Evolutionary conservation across 208 protist species (phyloP).

Genomic region (Leptomonas pyrrhocoris): DNA sequence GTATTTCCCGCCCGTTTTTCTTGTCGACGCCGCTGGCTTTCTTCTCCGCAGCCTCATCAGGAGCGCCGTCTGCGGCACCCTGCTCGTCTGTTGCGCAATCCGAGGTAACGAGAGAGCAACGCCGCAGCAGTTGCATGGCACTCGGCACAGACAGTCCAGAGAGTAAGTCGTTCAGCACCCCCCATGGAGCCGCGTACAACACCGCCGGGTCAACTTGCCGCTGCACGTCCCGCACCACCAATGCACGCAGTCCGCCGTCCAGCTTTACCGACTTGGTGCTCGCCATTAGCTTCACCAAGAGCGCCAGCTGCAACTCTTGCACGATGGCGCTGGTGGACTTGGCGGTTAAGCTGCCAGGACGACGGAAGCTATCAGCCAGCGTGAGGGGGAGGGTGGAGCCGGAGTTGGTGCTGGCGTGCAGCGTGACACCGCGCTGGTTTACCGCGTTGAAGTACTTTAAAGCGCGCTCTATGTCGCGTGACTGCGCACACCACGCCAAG

Average conservation of each 20-base stretch:
- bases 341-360: constrained; percentile 37
- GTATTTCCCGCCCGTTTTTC: constrained; percentile 42
- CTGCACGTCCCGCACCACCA: constrained; percentile 75
- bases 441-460: constrained; percentile 63
- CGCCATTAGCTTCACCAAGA: constrained; percentile 80
- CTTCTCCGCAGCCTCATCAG: neutral
- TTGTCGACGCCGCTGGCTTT: neutral
- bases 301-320: constrained; percentile 64
- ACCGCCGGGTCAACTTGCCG: constrained; percentile 51
- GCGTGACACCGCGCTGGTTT: constrained; percentile 55
- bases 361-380: neutral
- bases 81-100: neutral
- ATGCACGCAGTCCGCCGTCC: constrained; percentile 72
- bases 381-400: neutral
- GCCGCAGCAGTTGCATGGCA: constrained; percentile 74
- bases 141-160: constrained; percentile 73
- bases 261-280: constrained; percentile 70
- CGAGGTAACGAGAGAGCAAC: constrained; percentile 4
- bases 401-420: constrained; percentile 5
- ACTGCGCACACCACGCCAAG: constrained; percentile 66
- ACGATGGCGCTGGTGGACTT: constrained; percentile 17
- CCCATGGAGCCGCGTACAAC: constrained; percentile 57
- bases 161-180: constrained; percentile 81
- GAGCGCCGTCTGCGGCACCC: neutral
- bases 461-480: constrained; percentile 68